Conservation (phyloP, 2,329 filamentous ascomycete species). For the Plenodomus tracheiphilus region DNA sequence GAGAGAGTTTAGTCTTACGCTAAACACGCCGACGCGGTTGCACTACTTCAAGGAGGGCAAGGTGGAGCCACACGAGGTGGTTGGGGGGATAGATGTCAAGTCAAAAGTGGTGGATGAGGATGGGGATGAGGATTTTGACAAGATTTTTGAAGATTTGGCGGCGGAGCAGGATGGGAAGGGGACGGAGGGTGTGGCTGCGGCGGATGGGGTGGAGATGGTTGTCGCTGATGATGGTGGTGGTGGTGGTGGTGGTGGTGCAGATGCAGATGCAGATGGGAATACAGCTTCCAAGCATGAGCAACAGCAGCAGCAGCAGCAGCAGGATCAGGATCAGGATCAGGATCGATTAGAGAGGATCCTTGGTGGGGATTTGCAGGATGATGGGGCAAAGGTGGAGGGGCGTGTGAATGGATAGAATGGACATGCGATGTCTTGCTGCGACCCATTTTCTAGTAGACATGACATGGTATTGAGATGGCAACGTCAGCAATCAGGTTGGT, state of each 20-base stretch:
- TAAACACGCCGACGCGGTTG: conserved; percentile 4
- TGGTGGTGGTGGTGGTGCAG: not conserved
- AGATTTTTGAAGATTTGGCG: not conserved
- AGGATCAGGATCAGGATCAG: not conserved
- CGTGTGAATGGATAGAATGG: not conserved
- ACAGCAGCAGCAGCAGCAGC: not conserved
- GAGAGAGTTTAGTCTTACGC: conserved; percentile 12
- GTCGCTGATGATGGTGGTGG: not conserved
- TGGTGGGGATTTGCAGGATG: not conserved
- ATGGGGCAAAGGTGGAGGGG: not conserved
- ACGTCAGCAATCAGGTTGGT: too few relatives aligned
- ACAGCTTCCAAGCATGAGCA: too few relatives aligned
- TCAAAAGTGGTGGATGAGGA: not conserved
- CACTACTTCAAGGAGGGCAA: not conserved
- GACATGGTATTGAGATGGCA: too few relatives aligned
- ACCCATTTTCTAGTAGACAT: too few relatives aligned
- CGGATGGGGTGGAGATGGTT: not conserved
- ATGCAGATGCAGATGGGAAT: too few relatives aligned
- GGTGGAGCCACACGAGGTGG: too few relatives aligned
- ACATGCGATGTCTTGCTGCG: too few relatives aligned
- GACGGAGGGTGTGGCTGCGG: not conserved
- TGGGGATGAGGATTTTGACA: not conserved
- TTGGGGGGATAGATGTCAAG: too few relatives aligned
- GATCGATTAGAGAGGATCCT: not conserved
- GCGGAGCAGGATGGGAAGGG: not conserved